A percentile compares a stretch with the other conserved stretches of the same genome.
Evolutionary conservation across 257 asterid species (phyloP).

Genomic region (Fraxinus excelsior): DNA sequence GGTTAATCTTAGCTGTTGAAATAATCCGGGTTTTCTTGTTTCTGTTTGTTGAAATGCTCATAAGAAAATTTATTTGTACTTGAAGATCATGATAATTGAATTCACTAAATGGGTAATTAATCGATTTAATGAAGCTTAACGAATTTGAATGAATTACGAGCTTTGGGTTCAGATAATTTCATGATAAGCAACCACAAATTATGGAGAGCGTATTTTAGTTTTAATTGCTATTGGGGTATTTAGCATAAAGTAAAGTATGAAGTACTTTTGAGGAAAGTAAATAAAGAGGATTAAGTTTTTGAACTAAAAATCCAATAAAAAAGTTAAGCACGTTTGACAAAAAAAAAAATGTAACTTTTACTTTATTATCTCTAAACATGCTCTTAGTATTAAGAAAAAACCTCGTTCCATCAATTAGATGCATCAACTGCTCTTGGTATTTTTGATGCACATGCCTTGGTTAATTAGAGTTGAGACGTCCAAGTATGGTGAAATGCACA

Average conservation of each 20-base stretch:
- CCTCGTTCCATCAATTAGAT: background rate
- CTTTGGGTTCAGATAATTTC: constrained; percentile 1
- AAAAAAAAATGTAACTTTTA: too few relatives aligned
- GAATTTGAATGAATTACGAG: background rate
- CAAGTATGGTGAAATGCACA: background rate
- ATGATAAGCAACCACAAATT: background rate
- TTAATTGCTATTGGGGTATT: background rate
- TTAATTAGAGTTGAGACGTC: background rate
- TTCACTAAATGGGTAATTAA: constrained; percentile 12
- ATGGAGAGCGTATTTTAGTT: background rate
- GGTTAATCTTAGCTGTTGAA: too few relatives aligned
- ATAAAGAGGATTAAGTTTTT: background rate
- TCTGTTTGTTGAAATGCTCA: constrained; percentile 10
- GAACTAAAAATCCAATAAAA: background rate
- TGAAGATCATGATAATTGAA: background rate
- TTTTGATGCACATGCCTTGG: background rate
- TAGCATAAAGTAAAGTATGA: background rate
- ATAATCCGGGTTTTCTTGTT: background rate
- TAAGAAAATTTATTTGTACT: background rate
- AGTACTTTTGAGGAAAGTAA: too few relatives aligned
- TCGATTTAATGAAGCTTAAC: background rate
- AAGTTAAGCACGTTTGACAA: background rate
- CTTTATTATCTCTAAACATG: background rate
- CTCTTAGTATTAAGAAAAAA: too few relatives aligned
- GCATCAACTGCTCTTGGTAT: background rate